Evolutionary conservation across 1,284 basidiomycete species (phyloP).

Genomic region (Lentinula novae-zelandiae): DNA sequence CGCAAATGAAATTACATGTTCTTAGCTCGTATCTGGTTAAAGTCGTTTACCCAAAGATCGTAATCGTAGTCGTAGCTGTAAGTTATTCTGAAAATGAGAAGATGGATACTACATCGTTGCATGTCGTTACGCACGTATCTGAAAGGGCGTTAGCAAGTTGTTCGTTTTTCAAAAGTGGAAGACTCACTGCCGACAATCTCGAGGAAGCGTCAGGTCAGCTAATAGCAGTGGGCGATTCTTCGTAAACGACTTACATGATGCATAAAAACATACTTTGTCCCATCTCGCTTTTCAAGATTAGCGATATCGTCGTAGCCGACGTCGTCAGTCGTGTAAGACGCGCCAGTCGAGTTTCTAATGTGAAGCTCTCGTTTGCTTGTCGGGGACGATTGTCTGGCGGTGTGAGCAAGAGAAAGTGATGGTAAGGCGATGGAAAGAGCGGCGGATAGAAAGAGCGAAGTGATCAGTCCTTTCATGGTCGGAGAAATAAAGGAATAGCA

Average conservation of each 20-base stretch:
- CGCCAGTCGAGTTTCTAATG: not conserved
- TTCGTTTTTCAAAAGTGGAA: not conserved
- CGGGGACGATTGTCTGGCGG: not conserved
- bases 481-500: not conserved
- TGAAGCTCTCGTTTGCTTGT: not conserved
- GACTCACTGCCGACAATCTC: conserved; percentile 44
- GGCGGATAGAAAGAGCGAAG: not conserved
- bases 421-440: not conserved
- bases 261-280: conserved; percentile 42
- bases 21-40: conserved; percentile 31
- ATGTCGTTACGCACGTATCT: conserved; percentile 35
- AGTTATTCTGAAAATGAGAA: not conserved
- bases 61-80: conserved; percentile 34
- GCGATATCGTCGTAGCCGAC: not conserved
- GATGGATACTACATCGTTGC: not conserved
- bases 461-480: not conserved
- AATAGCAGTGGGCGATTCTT: conserved; percentile 1
- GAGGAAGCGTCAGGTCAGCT: not conserved
- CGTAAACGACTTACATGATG: conserved; percentile 33
- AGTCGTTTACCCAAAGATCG: conserved; percentile 35
- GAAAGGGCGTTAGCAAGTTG: not conserved
- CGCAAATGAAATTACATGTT: conserved; percentile 30
- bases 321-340: not conserved
- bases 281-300: conserved; percentile 1
- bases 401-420: not conserved